Conservation (phyloP, 148 eudicot species). For the Cornus suecica region DNA sequence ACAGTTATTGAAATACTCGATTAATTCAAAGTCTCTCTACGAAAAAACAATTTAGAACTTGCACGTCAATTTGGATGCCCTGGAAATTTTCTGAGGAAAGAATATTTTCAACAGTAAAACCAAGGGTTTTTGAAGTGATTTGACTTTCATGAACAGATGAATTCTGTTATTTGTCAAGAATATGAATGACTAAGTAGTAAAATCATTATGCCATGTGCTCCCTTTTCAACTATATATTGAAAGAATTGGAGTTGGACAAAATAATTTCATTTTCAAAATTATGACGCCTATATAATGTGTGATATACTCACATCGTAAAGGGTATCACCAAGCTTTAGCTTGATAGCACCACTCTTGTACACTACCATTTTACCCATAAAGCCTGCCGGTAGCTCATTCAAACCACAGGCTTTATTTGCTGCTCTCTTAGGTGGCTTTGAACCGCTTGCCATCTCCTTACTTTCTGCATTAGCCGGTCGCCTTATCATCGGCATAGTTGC, state of each 20-base stretch:
- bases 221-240: not conserved
- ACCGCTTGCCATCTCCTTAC: conserved; percentile 18
- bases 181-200: not conserved
- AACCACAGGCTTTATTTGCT: conserved; percentile 23
- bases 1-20: not conserved
- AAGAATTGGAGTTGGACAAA: not conserved
- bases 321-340: conserved; percentile 56
- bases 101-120: not conserved
- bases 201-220: not conserved
- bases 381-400: conserved; percentile 41
- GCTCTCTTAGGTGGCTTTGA: conserved; percentile 23
- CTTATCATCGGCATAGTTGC: conserved; percentile 43
- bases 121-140: not conserved
- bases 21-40: not conserved
- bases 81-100: not conserved
- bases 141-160: not conserved
- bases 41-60: not conserved
- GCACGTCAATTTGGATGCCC: not conserved
- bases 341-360: conserved; percentile 47
- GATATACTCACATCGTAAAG: conserved; percentile 57
- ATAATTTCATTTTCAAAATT: not conserved
- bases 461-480: conserved; percentile 26
- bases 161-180: not conserved
- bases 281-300: no score
- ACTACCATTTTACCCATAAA: conserved; percentile 48